Base-by-base conservation (phyloP, 768 basidiomycete genomes). In the Infundibulicybe gibba region DNA sequence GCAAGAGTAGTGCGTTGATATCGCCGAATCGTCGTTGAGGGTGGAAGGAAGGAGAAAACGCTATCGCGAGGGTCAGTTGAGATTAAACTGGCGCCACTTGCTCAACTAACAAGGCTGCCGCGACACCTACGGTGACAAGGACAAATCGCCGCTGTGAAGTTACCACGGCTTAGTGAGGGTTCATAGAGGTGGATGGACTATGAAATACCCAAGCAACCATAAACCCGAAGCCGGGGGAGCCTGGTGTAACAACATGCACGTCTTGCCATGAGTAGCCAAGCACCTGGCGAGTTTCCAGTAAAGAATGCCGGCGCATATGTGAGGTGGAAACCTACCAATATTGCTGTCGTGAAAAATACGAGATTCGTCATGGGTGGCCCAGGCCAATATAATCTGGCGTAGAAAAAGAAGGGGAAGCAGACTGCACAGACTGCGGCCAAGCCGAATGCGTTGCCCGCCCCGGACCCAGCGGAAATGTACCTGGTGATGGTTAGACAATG, bases 191-290 rank as follows among this genome's bases (percentile, higher is more conserved):
- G 17, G 35, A 38, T 38, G 3, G 3, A 2, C 21, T 2, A 13
- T 32, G n/a, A 56, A 69, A 34, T 54, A 82, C 83, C 88, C 87
- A 91, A 14, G 87, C 80, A n/a, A 92, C 80, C 19, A 71, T 60
- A 49, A 76, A 76, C 1, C 88, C 88, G 43, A 65, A 75, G 13
- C 82, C 84, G 38, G 72, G 79, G 25, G 73, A 79, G 20, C 69
- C 74, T 38, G 78, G 66, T n/a, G 68, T 32, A 2, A 56, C 17
- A 31, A 81, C 62, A 52, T 79, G 74, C 0, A 69, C 63, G 60
- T 85, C 80, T 60, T 83, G 76, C 63, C 85, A 88, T 9, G 85
- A 89, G 61, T 83, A 89, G 2, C 87, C 88, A 35, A 87, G 57
- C 0, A 89, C 76, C 86, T 87, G 43, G 4, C 37, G 34, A 33